phyloP scores from a whole-genome alignment of 2,329 filamentous ascomycete species.

The Sphaceloma murrayae region DNA sequence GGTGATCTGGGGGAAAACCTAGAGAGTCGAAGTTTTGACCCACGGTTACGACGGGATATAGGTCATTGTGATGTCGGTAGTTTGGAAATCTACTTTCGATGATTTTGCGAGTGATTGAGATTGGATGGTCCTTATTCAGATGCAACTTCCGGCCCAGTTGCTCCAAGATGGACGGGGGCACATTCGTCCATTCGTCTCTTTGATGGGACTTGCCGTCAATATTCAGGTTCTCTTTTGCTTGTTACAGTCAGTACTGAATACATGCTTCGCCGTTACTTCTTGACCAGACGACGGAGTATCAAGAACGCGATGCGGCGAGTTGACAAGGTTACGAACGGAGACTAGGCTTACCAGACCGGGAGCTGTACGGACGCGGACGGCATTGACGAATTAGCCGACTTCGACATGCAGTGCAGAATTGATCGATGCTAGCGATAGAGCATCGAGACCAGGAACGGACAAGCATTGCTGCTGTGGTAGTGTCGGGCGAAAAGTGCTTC shows the following conservation, averaged over 20 bases:
- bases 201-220: conserved; percentile 56
- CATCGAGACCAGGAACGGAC: too few species aligned
- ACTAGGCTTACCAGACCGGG: not conserved
- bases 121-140: conserved; percentile 78
- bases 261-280: too few species aligned
- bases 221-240: conserved; percentile 25
- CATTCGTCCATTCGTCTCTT: conserved; percentile 78
- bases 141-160: conserved; percentile 73
- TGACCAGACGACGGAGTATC: too few species aligned
- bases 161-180: conserved; percentile 62
- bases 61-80: conserved; percentile 67
- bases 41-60: conserved; percentile 75
- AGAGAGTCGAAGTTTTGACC: conserved; percentile 94
- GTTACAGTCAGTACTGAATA: not conserved
- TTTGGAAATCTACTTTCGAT: conserved; percentile 81
- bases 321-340: not conserved
- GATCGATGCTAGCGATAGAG: not conserved
- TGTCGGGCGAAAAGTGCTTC: too few species aligned
- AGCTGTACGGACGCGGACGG: not conserved
- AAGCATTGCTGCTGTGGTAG: too few species aligned
- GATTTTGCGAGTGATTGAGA: conserved; percentile 81
- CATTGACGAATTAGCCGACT: not conserved
- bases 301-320: too few species aligned
- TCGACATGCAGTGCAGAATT: not conserved
- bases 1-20: conserved; percentile 79